Percentiles rank a stretch among this genome's conserved stretches.
phyloP scores from a whole-genome alignment of 2,329 filamentous ascomycete genomes.

The Rhytidhysteron rufulum region DNA sequence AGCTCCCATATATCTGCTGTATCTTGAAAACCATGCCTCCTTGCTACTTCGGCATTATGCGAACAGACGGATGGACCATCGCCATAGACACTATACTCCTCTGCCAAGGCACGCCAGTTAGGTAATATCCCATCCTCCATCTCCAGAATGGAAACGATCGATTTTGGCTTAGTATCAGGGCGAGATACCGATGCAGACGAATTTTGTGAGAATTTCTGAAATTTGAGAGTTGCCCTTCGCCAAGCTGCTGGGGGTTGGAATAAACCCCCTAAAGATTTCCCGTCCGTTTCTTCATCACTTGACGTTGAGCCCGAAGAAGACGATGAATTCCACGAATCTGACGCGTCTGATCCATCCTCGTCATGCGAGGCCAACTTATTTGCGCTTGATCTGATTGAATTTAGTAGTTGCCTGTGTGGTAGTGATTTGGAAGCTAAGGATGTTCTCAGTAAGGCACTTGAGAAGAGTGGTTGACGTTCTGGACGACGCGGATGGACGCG shows the following conservation, averaged over 20 bases:
- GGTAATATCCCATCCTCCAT: constrained; percentile 65
- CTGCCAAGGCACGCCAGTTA: constrained; percentile 71
- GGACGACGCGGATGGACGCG: constrained; percentile 55
- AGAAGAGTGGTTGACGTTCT: constrained; percentile 48
- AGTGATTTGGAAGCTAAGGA: constrained; percentile 41
- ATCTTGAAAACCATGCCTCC: constrained; percentile 65
- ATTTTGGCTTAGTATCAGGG: constrained; percentile 50
- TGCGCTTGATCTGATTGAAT: constrained; percentile 46
- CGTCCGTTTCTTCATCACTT: constrained; percentile 36
- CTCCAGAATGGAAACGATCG: constrained; percentile 70
- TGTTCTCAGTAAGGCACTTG: too few relatives aligned
- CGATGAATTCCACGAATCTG: constrained; percentile 12
- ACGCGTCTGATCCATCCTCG: constrained; percentile 19
- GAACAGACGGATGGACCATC: constrained; percentile 76
- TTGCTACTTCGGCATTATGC: constrained; percentile 77
- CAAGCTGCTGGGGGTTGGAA: constrained; percentile 50
- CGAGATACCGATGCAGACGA: constrained; percentile 23
- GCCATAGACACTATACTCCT: constrained; percentile 79
- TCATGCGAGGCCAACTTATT: constrained; percentile 28
- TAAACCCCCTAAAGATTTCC: constrained; percentile 40
- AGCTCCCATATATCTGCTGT: constrained; percentile 82
- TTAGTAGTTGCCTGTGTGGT: constrained; percentile 47
- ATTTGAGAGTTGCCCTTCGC: constrained; percentile 49
- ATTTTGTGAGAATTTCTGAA: constrained; percentile 51
- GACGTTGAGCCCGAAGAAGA: constrained; percentile 38